These are phyloP conservation scores for Acacia crassicarpa DNA, from an alignment of 306 rosid genomes.

Conservation along the genomic window DNA sequence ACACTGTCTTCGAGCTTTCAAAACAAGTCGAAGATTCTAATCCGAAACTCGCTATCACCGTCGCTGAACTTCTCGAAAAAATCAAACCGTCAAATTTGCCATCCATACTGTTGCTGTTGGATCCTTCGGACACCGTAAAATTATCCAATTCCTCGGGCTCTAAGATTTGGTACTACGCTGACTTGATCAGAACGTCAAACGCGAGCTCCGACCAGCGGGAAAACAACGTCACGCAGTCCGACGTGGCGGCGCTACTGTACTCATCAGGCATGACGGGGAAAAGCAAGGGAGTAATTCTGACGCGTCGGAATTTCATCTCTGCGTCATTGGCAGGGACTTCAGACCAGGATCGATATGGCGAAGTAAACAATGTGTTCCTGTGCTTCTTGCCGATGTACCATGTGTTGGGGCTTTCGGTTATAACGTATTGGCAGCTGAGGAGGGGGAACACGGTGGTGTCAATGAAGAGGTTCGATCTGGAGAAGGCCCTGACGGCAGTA, in stretches of 20 bases:
- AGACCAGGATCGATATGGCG: slow-evolving; percentile 40
- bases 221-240: slow-evolving; percentile 26
- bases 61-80: slow-evolving; percentile 30
- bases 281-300: slow-evolving; percentile 53
- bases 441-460: slow-evolving; percentile 47
- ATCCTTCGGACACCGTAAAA: not conserved
- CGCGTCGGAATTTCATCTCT: slow-evolving; percentile 50
- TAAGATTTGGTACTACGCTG: slow-evolving; percentile 25
- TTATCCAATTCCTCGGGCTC: not conserved
- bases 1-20: slow-evolving; percentile 34
- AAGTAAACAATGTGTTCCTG: slow-evolving; percentile 37
- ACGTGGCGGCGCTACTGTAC: slow-evolving; percentile 30
- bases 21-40: slow-evolving; percentile 43
- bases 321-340: slow-evolving; percentile 30
- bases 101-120: slow-evolving; percentile 18
- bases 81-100: slow-evolving; percentile 29
- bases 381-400: slow-evolving; percentile 55
- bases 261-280: slow-evolving; percentile 57
- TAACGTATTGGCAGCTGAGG: slow-evolving; percentile 39
- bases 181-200: slow-evolving; percentile 26
- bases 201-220: slow-evolving; percentile 5
- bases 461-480: slow-evolving; percentile 37
- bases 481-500: slow-evolving; percentile 38
- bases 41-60: slow-evolving; percentile 38
- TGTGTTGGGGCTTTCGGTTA: slow-evolving; percentile 35